Base-by-base conservation (phyloP, 1,139 yeast genomes). In the Geotrichum carabidarum region DNA sequence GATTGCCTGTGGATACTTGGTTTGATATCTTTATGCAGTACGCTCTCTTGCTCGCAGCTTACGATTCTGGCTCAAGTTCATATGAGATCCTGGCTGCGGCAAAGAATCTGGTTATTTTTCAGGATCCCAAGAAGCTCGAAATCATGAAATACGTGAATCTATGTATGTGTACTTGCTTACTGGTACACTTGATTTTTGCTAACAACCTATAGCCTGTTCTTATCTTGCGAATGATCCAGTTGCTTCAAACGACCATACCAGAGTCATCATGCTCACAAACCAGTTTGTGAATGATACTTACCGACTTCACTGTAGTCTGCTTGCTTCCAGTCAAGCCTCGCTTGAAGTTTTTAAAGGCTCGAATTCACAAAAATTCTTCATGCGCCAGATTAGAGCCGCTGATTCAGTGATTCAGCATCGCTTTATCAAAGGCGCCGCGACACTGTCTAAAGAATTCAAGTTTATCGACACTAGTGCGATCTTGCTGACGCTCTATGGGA, bases 351-450 rank as follows among this genome's bases (percentile, higher is more conserved):
- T 84, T 66, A 82, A 88, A 48, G 83, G 85, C 52, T 82, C 88
- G 44, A 87, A 87, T 58, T 93, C 89, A 64, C 98, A 91, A 64
- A 93, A 93, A 68, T 93, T 83, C 67, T 83, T 91, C 61, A 73
- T 93, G 58, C 82, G 99, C 60, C 97, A 91, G 63, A 75, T 91
- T 61, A 93, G 91, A 66, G 94, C 96, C 0, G 84, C 82, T 67
- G 99, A 93, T 66, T 80, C 93, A 1, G 68, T 84, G 15, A 76
- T 81, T 36, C 71, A 74, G 35, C 74, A 75, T 4, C 77, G 74
- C 22, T 73, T 76, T 14, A 81, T 90, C 18, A 73, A 80, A 1
- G 98, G 97, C 0, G 88, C 87, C 76, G 94, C 96, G 0, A 83
- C 83, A 4, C 75, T 87, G 15, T 77, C 81, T 0, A 77, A 78